Evolutionary conservation across 2,329 filamentous ascomycete species (phyloP).

Genomic region (Colletotrichum sp.): DNA sequence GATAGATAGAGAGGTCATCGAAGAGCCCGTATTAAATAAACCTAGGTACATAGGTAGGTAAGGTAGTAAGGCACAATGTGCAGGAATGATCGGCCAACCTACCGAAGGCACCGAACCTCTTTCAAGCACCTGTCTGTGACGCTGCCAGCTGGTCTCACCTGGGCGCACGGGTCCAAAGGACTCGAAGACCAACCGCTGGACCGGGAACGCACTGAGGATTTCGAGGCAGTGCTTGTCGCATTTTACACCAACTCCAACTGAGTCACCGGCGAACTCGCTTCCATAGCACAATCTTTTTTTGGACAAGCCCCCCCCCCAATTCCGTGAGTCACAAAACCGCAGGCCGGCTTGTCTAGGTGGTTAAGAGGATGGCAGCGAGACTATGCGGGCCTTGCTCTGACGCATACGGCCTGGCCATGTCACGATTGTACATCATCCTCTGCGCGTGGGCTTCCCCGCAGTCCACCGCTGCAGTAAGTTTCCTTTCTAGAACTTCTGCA

Average conservation of each 20-base stretch:
- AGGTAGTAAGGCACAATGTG: no score
- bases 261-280: not conserved
- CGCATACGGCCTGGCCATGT: not conserved
- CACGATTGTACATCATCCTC: not conserved
- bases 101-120: no score
- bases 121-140: not conserved
- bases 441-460: not conserved
- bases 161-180: not conserved
- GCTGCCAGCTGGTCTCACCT: not conserved
- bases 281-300: not conserved
- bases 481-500: not conserved
- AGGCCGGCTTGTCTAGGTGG: not conserved
- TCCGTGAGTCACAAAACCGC: not conserved
- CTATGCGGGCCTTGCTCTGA: not conserved
- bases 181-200: not conserved
- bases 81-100: no score
- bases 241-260: not conserved
- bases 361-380: not conserved
- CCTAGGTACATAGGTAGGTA: no score
- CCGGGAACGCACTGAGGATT: not conserved
- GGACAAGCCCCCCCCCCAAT: not conserved
- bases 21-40: no score
- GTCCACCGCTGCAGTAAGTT: not conserved
- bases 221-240: not conserved
- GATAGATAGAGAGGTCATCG: not conserved